Evolutionary conservation across 352 stramenopile genomes (phyloP), one percentile per base, ranked within the genome.

Genomic region (Blastocystis sp.): DNA sequence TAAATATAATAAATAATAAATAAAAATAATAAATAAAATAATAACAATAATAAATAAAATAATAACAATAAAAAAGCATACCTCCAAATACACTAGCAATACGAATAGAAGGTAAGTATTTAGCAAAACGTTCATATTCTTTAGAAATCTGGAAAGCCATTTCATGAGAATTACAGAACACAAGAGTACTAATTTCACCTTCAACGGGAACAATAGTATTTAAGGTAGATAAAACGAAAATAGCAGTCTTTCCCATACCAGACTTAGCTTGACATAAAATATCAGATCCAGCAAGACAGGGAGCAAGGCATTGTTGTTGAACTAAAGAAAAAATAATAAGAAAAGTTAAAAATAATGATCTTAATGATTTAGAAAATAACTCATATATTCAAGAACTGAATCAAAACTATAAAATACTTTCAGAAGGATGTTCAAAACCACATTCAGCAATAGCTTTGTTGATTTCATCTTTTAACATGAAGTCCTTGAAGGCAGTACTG

Each of bases 181-280:
- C 90, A 21, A 98, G 67, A 19, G 94, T 86, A 34, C 77, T 86
- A 59, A 95, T 90, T 72, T 95, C 78, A 23, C 78, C 73, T 35
- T 80, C 77, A 0, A 83, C 72, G 7, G 77, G 47, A 41, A 83
- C 75, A 70, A 97, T 82, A 77, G 96, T 88, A 72, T 99, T 88
- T 39, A 99, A 77, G 2, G 90, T 97, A 19, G 92, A 85, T 41
- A 99, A 73, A 2, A 97, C 88, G 70, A 99, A 99, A 31, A 99
- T 91, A 40, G 90, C 91, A 0, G 92, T 99, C 77, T 99, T 99
- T 65, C 92, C 92, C 91, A 98, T 99, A 74, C 92, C 92, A 37
- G 85, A 95, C 79, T 97, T 96, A 58, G 92, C 91, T 73, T 99
- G 92, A 75, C 91, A 98, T 74, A 99, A 88, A 66, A 99, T 94